Evolutionary conservation across 345 rosid species (phyloP).

Genomic region (Angophora floribunda): DNA sequence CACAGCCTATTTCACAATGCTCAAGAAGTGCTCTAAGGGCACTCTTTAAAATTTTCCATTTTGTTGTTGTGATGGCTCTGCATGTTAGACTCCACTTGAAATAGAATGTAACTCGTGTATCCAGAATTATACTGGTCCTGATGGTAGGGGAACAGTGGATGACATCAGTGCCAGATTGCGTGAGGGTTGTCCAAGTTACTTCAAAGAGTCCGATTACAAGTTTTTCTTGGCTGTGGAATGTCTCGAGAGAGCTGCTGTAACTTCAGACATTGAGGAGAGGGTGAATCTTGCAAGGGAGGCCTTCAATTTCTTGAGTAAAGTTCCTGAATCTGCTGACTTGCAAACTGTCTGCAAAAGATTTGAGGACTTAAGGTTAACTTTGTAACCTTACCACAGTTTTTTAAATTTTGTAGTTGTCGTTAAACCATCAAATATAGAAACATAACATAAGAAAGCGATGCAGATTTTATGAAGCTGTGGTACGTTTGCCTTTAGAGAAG

Average conservation of each 20-base stretch:
- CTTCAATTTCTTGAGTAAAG: slow-evolving; percentile 68
- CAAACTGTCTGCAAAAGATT: slow-evolving; percentile 92
- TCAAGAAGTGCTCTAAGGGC: background rate
- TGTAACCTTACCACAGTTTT: background rate
- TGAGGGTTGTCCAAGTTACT: slow-evolving; percentile 96
- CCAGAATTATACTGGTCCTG: slow-evolving; percentile 95
- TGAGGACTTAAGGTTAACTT: slow-evolving; percentile 82
- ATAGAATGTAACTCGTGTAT: background rate
- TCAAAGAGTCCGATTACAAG: slow-evolving; percentile 92
- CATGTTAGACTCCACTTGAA: background rate
- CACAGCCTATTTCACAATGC: background rate
- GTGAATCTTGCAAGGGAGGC: slow-evolving; percentile 89
- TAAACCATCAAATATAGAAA: background rate
- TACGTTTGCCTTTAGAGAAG: slow-evolving; percentile 86
- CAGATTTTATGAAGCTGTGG: slow-evolving; percentile 99
- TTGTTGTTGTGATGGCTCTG: background rate
- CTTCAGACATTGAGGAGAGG: slow-evolving; percentile 60
- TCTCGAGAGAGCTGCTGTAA: slow-evolving; percentile 78
- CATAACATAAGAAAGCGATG: slow-evolving; percentile 7
- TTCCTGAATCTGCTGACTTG: slow-evolving; percentile 93
- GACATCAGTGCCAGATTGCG: slow-evolving; percentile 74
- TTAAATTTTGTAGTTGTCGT: background rate
- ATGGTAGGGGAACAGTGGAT: slow-evolving; percentile 98
- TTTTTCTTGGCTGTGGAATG: slow-evolving; percentile 96
- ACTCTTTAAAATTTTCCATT: background rate